Percentiles rank a stretch among this genome's conserved stretches.
phyloP scores from a whole-genome alignment of 2,329 filamentous ascomycete species.

The Exophiala calicioides region DNA sequence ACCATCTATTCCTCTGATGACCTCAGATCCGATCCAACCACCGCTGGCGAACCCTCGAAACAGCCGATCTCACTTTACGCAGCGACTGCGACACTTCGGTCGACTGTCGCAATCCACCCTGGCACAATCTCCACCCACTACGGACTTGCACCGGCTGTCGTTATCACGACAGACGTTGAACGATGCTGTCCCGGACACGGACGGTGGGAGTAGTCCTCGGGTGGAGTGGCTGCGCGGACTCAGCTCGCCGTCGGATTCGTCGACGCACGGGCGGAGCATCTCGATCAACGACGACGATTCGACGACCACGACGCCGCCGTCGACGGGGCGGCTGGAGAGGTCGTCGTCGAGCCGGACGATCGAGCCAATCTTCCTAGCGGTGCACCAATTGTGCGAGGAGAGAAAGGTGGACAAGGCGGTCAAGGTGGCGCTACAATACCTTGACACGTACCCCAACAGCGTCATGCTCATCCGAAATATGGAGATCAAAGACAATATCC shows the following conservation, averaged over 20 bases:
- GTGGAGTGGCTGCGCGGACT: slow-evolving; percentile 8
- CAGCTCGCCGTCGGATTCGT: slow-evolving; percentile 23
- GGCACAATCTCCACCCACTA: slow-evolving; percentile 3
- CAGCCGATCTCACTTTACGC: slow-evolving; percentile 11
- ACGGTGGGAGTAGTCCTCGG: not conserved
- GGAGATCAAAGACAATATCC: slow-evolving; percentile 26
- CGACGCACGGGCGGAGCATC: slow-evolving; percentile 13
- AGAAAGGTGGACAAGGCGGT: slow-evolving; percentile 20
- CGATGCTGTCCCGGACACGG: slow-evolving; percentile 8
- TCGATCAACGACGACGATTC: slow-evolving; percentile 20
- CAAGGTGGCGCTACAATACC: slow-evolving; percentile 23
- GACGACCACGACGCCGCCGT: slow-evolving; percentile 10
- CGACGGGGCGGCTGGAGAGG: slow-evolving; percentile 10
- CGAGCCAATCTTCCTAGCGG: slow-evolving; percentile 24
- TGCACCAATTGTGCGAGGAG: slow-evolving; percentile 19
- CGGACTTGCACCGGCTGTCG: slow-evolving; percentile 13
- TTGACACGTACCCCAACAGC: slow-evolving; percentile 25
- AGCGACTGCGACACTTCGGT: slow-evolving; percentile 14
- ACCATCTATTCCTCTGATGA: not conserved
- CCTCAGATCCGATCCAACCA: slow-evolving; percentile 1
- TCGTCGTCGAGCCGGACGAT: slow-evolving; percentile 17
- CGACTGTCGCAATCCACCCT: slow-evolving; percentile 15
- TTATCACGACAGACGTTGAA: slow-evolving; percentile 14
- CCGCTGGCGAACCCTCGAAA: slow-evolving; percentile 1
- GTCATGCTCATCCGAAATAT: slow-evolving; percentile 24